These are phyloP conservation scores for Neofusicoccum cordaticola DNA, from an alignment of 2,329 filamentous ascomycete species.

Conservation along the genomic window DNA sequence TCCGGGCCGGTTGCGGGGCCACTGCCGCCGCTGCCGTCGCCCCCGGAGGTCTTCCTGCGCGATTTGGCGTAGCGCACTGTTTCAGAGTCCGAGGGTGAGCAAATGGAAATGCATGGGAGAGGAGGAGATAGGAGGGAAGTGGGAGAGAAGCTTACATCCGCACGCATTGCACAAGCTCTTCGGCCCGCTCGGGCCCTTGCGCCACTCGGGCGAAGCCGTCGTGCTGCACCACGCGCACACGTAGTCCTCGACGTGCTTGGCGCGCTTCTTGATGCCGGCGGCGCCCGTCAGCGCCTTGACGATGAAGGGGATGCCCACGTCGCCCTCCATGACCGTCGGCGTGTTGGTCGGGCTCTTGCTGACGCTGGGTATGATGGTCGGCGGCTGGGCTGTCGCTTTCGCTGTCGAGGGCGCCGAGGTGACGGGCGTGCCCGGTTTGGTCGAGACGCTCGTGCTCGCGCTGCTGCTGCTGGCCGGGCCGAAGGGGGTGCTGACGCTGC, in stretches of 20 bases:
- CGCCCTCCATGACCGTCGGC: not conserved
- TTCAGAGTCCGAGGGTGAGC: not conserved
- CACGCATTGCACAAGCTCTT: constrained; percentile 16
- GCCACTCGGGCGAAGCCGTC: constrained; percentile 10
- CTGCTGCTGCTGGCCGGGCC: not conserved
- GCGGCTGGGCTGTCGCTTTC: too few species aligned
- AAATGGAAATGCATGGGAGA: not conserved
- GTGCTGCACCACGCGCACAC: constrained; percentile 8
- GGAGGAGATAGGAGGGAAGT: not conserved
- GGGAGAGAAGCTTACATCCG: not conserved
- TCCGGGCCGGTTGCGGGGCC: not conserved
- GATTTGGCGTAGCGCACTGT: constrained; percentile 9
- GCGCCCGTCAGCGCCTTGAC: not conserved
- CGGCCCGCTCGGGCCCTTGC: not conserved
- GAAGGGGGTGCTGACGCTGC: not conserved
- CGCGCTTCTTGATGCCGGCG: not conserved
- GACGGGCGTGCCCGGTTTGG: not conserved
- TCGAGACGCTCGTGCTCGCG: not conserved
- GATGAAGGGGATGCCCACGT: constrained; percentile 7
- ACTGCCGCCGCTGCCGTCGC: not conserved
- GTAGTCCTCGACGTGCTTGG: constrained; percentile 4
- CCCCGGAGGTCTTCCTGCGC: not conserved
- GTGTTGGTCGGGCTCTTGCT: not conserved
- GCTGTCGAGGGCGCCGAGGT: not conserved
- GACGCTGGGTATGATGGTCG: not conserved